Conservation (phyloP, 345 rosid genomes). For the Anacardium occidentale region DNA sequence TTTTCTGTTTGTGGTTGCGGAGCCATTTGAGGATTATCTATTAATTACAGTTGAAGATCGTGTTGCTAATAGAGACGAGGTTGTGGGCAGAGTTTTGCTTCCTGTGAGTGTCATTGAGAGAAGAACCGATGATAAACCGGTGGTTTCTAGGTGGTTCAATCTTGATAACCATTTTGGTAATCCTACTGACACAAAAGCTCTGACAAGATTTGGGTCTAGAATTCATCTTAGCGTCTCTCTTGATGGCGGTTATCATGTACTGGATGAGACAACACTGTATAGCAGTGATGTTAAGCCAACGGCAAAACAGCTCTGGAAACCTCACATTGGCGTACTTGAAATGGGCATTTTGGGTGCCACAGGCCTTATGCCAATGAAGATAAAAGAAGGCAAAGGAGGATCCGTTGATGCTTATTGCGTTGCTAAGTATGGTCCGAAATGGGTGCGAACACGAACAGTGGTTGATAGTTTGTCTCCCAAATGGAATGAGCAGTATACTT, state of each 20-base stretch:
- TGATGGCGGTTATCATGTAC: conserved; percentile 73
- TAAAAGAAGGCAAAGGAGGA: conserved; percentile 54
- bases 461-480: conserved; percentile 60
- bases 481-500: conserved; percentile 80
- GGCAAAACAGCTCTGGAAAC: conserved; percentile 62
- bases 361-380: conserved; percentile 58
- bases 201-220: conserved; percentile 52
- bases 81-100: conserved; percentile 51
- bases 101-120: conserved; percentile 46
- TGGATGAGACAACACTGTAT: conserved; percentile 61
- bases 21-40: conserved; percentile 72
- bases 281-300: conserved; percentile 64
- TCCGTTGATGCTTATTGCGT: conserved; percentile 67
- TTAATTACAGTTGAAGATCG: conserved; percentile 52
- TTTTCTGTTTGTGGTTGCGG: conserved; percentile 64
- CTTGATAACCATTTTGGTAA: conserved; percentile 45
- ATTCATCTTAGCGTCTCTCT: conserved; percentile 62
- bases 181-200: conserved; percentile 28
- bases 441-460: conserved; percentile 70
- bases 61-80: conserved; percentile 50
- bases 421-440: conserved; percentile 72
- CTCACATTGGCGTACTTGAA: conserved; percentile 68
- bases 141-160: conserved; percentile 67
- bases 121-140: conserved; percentile 47
- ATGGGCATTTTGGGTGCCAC: conserved; percentile 71